These are phyloP conservation scores for Clitopilus passeckerianus DNA, from an alignment of 768 basidiomycete genomes.

Conservation along the genomic window DNA sequence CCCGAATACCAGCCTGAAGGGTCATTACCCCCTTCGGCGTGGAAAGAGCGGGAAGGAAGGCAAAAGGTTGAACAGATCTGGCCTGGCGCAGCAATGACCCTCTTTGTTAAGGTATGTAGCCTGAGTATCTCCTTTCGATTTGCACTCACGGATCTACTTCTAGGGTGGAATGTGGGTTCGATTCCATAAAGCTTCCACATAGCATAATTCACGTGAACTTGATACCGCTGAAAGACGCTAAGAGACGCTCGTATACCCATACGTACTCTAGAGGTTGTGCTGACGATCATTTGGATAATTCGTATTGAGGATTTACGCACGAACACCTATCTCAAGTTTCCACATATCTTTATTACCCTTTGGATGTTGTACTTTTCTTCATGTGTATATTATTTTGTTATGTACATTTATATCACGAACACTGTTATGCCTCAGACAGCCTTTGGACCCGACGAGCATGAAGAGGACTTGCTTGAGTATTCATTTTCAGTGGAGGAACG, in stretches of 20 bases:
- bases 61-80: slow-evolving; percentile 55
- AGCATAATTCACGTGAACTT: neutral
- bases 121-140: slow-evolving; percentile 3
- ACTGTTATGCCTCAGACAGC: too few species aligned
- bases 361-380: neutral
- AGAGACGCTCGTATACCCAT: too few species aligned
- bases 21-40: slow-evolving; percentile 57
- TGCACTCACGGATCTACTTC: neutral
- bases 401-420: neutral
- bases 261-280: too few species aligned
- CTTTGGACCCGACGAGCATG: too few species aligned
- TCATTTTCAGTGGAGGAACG: too few species aligned
- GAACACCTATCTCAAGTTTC: neutral
- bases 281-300: too few species aligned
- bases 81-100: slow-evolving; percentile 59
- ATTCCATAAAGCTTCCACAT: slow-evolving; percentile 26
- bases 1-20: slow-evolving; percentile 56
- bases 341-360: neutral
- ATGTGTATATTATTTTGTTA: neutral
- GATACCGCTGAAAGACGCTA: neutral
- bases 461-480: too few species aligned
- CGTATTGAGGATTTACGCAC: neutral
- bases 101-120: slow-evolving; percentile 59
- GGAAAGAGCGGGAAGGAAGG: slow-evolving; percentile 44
- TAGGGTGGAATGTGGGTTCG: slow-evolving; percentile 61